Conservation (phyloP, 2,329 filamentous ascomycete genomes). For the Nothomitra cinnamomea region DNA sequence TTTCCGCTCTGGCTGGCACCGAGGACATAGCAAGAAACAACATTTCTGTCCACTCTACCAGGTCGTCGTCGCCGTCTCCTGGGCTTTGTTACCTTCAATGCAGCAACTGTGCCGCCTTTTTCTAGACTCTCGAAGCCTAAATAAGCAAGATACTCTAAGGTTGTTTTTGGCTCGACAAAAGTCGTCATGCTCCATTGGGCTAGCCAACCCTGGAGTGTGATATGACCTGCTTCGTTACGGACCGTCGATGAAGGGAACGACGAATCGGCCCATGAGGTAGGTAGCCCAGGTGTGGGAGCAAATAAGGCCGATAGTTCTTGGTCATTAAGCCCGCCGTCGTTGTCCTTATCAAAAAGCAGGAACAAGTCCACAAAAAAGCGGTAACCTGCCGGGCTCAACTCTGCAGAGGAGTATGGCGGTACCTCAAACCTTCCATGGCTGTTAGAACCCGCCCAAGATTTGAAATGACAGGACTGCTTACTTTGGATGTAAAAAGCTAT, state of each 20-base stretch:
- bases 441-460: background rate
- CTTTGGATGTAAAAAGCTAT: conserved; percentile 79
- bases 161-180: conserved; percentile 87
- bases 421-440: conserved; percentile 52
- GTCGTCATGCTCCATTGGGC: conserved; percentile 99
- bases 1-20: conserved; percentile 79
- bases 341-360: conserved; percentile 89
- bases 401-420: conserved; percentile 77
- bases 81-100: conserved; percentile 82
- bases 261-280: conserved; percentile 70
- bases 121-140: conserved; percentile 79
- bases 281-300: conserved; percentile 79
- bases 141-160: conserved; percentile 88
- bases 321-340: conserved; percentile 83
- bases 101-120: conserved; percentile 60
- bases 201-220: conserved; percentile 93
- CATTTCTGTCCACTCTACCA: conserved; percentile 79
- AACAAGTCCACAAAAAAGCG: conserved; percentile 97
- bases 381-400: conserved; percentile 86
- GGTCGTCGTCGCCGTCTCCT: conserved; percentile 70
- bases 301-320: conserved; percentile 74
- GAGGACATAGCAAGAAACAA: conserved; percentile 83
- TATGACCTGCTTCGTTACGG: conserved; percentile 83
- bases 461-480: background rate
- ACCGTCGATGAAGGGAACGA: conserved; percentile 89